Percentiles rank a stretch among this genome's conserved stretches.
phyloP scores from a whole-genome alignment of 2,329 filamentous ascomycete species.

The Talaromyces sp. region DNA sequence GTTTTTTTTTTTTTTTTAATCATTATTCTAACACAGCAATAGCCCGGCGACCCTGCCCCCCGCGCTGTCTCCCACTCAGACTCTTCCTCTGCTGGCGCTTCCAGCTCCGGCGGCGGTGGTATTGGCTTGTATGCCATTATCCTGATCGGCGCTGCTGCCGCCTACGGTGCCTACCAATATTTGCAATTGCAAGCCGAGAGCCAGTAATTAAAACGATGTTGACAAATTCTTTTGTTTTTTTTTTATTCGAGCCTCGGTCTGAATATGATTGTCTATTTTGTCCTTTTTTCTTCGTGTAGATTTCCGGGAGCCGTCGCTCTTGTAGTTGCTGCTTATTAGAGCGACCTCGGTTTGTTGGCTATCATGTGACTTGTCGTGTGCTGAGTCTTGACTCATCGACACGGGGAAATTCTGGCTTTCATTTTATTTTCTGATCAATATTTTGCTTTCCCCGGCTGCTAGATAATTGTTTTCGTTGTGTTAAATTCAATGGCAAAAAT shows the following conservation, averaged over 20 bases:
- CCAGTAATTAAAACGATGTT: neutral
- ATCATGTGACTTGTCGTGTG: neutral
- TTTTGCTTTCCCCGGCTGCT: neutral
- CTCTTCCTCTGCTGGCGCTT: conserved; percentile 29
- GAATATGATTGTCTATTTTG: neutral
- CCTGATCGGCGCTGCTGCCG: conserved; percentile 67
- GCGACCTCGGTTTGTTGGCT: neutral
- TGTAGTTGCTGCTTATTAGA: neutral
- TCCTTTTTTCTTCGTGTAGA: neutral
- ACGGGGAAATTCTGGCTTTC: neutral
- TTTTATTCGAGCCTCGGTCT: neutral
- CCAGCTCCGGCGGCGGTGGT: conserved; percentile 49
- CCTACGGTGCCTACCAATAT: conserved; percentile 83
- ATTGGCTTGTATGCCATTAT: conserved; percentile 77
- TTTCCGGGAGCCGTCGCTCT: neutral
- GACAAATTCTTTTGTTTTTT: neutral
- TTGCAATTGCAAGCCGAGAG: conserved; percentile 47
- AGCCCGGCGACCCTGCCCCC: conserved; percentile 72
- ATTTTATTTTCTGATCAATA: neutral
- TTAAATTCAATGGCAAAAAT: neutral
- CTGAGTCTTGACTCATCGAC: neutral
- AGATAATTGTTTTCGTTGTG: neutral
- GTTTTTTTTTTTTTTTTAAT: neutral
- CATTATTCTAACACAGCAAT: neutral
- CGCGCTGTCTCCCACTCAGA: conserved; percentile 50